Evolutionary conservation across 108 stramenopile species (phyloP), one percentile per base, ranked within the genome.

Genomic region (Chaetoceros muelleri): DNA sequence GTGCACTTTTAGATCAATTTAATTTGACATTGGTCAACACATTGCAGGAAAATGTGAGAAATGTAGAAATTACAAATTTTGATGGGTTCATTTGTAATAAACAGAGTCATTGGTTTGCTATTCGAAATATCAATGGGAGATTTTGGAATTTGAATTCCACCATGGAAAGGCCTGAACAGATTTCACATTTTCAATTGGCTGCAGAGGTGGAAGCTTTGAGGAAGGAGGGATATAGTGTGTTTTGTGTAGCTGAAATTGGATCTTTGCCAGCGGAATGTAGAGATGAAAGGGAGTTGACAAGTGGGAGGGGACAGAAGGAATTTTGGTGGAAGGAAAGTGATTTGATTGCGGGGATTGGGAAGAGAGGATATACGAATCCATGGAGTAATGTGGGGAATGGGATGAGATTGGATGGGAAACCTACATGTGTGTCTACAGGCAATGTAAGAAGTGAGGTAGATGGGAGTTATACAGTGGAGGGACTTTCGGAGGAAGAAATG

Each of bases 121-220:
- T 94, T 65, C 73, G 93, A 0, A 79, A 75, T 46, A 83, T 94
- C 22, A 82, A 82, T 65, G 84, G 67, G 7, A 28, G 75, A 51
- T 94, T 68, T 70, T 94, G 86, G 86, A 94, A 94, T 66, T 61
- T 94, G 25, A 83, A 94, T 64, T 75, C 73, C 0, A 90, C 72
- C 57, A 48, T 68, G 40, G 80, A 86, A 52, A 54, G 66, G 0
- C 93, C 93, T 1, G 72, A 76, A 52, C 50, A 65, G 17, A 82
- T 94, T 56, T 81, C 76, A 0, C 86, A 94, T 55, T 87, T 94
- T 50, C 62, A 62, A 47, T 60, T 93, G 57, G 90, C 86, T 2
- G 66, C 78, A 0, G 80, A 85, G 58, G 71, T 93, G 67, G 67
- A 81, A 50, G 67, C 45, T 24, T 67, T 82, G 31, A 75, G 60